A percentile compares a stretch with the other conserved stretches of the same genome.
These are phyloP conservation scores for Pichia paraexigua DNA, from an alignment of 805 yeast species.

Conservation along the genomic window DNA sequence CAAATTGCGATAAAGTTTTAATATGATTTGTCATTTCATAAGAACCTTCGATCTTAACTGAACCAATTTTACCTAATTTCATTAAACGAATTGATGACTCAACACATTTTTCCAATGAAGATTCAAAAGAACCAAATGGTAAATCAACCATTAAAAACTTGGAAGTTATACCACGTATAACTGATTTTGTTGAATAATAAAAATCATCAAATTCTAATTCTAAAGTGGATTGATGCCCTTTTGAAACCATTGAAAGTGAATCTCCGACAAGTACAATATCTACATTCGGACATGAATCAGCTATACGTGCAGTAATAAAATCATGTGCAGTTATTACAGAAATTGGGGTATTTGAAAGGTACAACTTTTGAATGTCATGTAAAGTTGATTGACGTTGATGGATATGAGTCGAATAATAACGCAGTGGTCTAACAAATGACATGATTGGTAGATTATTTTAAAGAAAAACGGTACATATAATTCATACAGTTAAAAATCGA, in stretches of 20 bases:
- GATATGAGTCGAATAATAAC: slow-evolving; percentile 16
- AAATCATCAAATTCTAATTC: slow-evolving; percentile 75
- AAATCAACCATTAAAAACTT: slow-evolving; percentile 76
- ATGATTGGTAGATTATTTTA: neutral
- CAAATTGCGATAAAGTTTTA: slow-evolving; percentile 48
- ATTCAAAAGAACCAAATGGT: slow-evolving; percentile 83
- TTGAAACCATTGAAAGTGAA: slow-evolving; percentile 84
- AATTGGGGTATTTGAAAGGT: slow-evolving; percentile 5
- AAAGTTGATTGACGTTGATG: slow-evolving; percentile 18
- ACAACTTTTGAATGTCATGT: slow-evolving; percentile 16
- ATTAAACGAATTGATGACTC: slow-evolving; percentile 48
- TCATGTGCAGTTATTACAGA: slow-evolving; percentile 76
- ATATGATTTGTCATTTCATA: slow-evolving; percentile 48
- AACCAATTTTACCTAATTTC: slow-evolving; percentile 52
- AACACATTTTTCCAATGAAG: slow-evolving; percentile 53
- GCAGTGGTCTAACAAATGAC: neutral
- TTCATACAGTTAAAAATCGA: neutral
- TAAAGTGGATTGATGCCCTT: slow-evolving; percentile 73
- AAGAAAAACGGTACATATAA: neutral
- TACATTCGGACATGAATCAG: slow-evolving; percentile 49
- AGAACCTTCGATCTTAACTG: slow-evolving; percentile 84
- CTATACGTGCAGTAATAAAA: slow-evolving; percentile 64
- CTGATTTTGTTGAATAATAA: slow-evolving; percentile 67
- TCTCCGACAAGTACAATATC: slow-evolving; percentile 84
- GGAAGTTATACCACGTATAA: slow-evolving; percentile 55